Base-by-base conservation (phyloP, 768 basidiomycete genomes). In the Boletus rex-veris region DNA sequence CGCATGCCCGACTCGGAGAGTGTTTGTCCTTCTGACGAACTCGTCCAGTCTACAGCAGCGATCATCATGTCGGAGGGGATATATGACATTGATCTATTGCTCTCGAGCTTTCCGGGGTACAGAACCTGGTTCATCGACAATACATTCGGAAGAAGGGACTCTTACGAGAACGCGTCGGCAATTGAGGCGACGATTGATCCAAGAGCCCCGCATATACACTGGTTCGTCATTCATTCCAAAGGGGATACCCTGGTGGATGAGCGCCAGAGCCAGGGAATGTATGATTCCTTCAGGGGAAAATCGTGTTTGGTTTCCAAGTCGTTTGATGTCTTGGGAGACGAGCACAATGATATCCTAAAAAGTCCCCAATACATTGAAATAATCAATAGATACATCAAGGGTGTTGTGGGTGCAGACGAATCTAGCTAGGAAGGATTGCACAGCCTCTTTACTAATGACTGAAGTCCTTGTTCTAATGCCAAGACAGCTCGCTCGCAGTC, bases 221-320 rank as follows among this genome's bases (percentile, higher is more conserved):
- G 90, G 92, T 71, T 88, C 30, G 63, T 93, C 52, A 73, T 92
- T 47, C 90, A 93, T 68, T 92, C 90, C 5, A 74, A 67, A 48
- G 85, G 81, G 18, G 91, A 93, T 63, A 80, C 77, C 3, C 77
- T 89, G 36, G 77, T 93, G 19, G 81, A 92, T 62, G 49, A 70
- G 15, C 58, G 68, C 18, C 90, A 93, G 71, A 84, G 84, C 61
- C 67, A 81, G 45, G 68, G 60, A 14, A 88, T 92, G 74, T 77
- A 79, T 56, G 65, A 69, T 0, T 83, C 78, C 60, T 74, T 93
- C n/a, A 60, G 55, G 39, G 54, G 62, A 21, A 73, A 58, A 4
- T 63, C 58, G 8, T 53, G 60, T 33, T 55, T 62, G 7, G 69
- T 75, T 38, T 51, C 54, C 41, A 72, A 57, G 50, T 73, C 76